Evolutionary conservation across 768 basidiomycete genomes (phyloP).

Genomic region (Coprinopsis sp.): DNA sequence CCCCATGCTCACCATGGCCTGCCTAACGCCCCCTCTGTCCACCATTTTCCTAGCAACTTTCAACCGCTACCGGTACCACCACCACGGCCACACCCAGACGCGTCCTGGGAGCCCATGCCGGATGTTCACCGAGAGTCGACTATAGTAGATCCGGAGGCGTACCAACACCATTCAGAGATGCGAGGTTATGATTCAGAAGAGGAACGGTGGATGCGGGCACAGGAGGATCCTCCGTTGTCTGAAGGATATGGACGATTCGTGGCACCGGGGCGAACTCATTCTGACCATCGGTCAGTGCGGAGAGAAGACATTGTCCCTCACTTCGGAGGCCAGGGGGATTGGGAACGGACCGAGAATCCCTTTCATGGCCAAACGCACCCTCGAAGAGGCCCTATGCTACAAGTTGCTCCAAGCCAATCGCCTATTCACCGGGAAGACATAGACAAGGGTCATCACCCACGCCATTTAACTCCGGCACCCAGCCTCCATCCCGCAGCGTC

Average conservation of each 20-base stretch:
- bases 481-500: too few relatives aligned
- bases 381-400: too few relatives aligned
- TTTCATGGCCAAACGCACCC: too few relatives aligned
- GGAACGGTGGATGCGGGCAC: neutral
- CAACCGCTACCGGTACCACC: too few relatives aligned
- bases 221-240: neutral
- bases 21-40: neutral
- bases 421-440: too few relatives aligned
- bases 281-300: too few relatives aligned
- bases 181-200: neutral
- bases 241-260: neutral
- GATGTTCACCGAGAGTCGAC: slow-evolving; percentile 9
- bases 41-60: neutral
- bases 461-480: too few relatives aligned
- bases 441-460: too few relatives aligned
- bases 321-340: too few relatives aligned
- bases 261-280: neutral
- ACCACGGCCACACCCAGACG: neutral
- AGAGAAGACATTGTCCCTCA: too few relatives aligned
- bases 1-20: slow-evolving; percentile 1
- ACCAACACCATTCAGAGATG: neutral
- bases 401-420: too few relatives aligned
- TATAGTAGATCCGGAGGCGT: slow-evolving; percentile 2
- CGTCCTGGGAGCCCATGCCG: slow-evolving; percentile 7
- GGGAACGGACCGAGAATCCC: too few relatives aligned